phyloP scores from a whole-genome alignment of 2,329 filamentous ascomycete genomes.

The Lachnellula suecica region DNA sequence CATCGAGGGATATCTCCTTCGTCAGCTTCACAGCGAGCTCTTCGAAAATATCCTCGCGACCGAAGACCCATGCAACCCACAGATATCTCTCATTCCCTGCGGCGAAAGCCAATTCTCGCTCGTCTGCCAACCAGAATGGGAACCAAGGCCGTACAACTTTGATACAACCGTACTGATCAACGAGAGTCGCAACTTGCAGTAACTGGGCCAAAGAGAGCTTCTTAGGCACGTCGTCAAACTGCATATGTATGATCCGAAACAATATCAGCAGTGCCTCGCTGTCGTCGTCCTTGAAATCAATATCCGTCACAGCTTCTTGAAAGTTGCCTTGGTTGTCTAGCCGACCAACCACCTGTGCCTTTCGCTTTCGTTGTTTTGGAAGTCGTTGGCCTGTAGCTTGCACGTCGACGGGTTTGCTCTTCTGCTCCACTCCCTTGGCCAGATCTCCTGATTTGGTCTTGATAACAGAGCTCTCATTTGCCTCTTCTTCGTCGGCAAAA shows the following conservation, averaged over 20 bases:
- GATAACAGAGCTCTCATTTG: too few relatives aligned
- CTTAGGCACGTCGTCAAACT: constrained; percentile 5
- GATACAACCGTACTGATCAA: constrained; percentile 14
- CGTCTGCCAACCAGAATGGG: neutral
- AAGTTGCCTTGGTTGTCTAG: neutral
- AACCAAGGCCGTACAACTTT: constrained; percentile 8
- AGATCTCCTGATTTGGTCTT: too few relatives aligned
- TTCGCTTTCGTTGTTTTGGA: too few relatives aligned
- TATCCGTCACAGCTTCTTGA: neutral
- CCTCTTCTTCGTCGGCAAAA: too few relatives aligned
- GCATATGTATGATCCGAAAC: constrained; percentile 12
- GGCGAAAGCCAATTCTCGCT: neutral
- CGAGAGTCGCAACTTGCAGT: constrained; percentile 5
- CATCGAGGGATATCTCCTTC: too few relatives aligned
- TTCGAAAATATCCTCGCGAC: constrained; percentile 1
- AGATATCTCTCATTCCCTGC: constrained; percentile 6
- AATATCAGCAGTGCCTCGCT: constrained; percentile 5
- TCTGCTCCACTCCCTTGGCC: too few relatives aligned
- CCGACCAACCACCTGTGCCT: too few relatives aligned
- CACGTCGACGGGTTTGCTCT: neutral
- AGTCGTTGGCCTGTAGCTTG: neutral
- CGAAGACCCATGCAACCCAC: constrained; percentile 14
- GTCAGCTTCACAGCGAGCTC: too few relatives aligned
- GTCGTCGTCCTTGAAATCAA: constrained; percentile 11
- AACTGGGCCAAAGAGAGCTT: constrained; percentile 1